These are phyloP conservation scores for Cenchrus americanus DNA, from an alignment of 176 grass and related monocot genomes.

Conservation along the genomic window DNA sequence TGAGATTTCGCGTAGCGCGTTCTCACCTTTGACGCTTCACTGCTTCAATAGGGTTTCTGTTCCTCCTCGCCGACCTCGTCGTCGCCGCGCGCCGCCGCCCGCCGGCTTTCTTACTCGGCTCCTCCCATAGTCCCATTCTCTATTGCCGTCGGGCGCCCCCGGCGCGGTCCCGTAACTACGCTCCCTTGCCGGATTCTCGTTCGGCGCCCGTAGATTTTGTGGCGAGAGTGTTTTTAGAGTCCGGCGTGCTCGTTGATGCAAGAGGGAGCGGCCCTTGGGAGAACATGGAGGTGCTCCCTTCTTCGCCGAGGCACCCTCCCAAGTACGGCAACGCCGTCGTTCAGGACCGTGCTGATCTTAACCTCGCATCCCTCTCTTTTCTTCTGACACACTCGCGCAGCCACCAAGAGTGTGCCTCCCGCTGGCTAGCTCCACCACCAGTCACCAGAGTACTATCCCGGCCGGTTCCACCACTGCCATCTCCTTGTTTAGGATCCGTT, in stretches of 20 bases:
- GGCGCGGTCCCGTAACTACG: neutral
- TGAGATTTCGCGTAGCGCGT: constrained; percentile 14
- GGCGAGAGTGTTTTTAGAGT: neutral
- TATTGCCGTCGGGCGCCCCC: neutral
- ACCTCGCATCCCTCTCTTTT: too few relatives aligned
- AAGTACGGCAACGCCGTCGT: constrained; percentile 42
- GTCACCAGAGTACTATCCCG: too few relatives aligned
- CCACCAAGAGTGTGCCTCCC: too few relatives aligned
- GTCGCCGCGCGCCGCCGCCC: constrained; percentile 3
- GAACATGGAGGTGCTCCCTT: constrained; percentile 42
- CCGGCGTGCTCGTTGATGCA: neutral
- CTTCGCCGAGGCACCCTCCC: constrained; percentile 46
- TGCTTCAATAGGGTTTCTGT: constrained; percentile 34
- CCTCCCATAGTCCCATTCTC: neutral
- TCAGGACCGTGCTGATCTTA: constrained; percentile 6
- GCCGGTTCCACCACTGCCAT: too few relatives aligned
- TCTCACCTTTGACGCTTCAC: neutral
- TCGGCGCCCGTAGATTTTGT: neutral
- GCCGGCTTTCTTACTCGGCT: neutral
- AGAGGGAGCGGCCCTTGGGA: neutral
- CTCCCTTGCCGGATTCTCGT: neutral
- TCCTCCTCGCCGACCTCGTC: neutral
- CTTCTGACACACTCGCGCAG: too few relatives aligned
- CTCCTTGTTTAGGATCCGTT: too few relatives aligned
- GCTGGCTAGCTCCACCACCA: too few relatives aligned